Percentiles rank a stretch among this genome's conserved stretches.
Evolutionary conservation across 2,329 filamentous ascomycete genomes (phyloP).

Genomic region (Fusarium devonianum): DNA sequence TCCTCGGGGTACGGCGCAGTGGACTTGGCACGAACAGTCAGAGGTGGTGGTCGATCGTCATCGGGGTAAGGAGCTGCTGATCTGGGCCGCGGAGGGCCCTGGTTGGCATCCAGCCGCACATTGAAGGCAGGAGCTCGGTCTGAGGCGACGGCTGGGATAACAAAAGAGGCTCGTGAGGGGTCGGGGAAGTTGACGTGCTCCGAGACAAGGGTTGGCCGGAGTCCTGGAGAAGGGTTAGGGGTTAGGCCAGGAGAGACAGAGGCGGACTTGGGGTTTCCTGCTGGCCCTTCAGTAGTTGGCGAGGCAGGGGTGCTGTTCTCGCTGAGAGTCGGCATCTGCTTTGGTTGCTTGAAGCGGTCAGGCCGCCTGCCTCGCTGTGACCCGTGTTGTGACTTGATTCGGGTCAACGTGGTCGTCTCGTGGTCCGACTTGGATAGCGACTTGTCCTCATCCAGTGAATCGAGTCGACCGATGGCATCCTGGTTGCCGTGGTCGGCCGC

Average conservation of each 20-base stretch:
- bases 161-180: slow-evolving; percentile 51
- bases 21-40: slow-evolving; percentile 55
- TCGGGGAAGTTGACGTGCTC: slow-evolving; percentile 57
- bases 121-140: slow-evolving; percentile 60
- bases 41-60: slow-evolving; percentile 66
- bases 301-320: slow-evolving; percentile 51
- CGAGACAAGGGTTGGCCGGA: slow-evolving; percentile 48
- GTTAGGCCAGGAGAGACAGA: slow-evolving; percentile 26
- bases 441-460: slow-evolving; percentile 82
- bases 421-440: slow-evolving; percentile 90
- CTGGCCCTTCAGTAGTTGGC: slow-evolving; percentile 36
- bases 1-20: slow-evolving; percentile 74
- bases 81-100: slow-evolving; percentile 52
- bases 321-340: slow-evolving; percentile 58
- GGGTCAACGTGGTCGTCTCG: slow-evolving; percentile 85
- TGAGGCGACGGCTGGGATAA: slow-evolving; percentile 35
- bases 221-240: slow-evolving; percentile 50
- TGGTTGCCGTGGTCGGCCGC: slow-evolving; percentile 91
- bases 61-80: slow-evolving; percentile 74
- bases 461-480: slow-evolving; percentile 82
- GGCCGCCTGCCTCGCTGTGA: slow-evolving; percentile 70
- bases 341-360: slow-evolving; percentile 62
- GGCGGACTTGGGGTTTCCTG: slow-evolving; percentile 28
- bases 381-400: slow-evolving; percentile 83
- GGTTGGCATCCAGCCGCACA: slow-evolving; percentile 54